A percentile compares a stretch with the other conserved stretches of the same genome.
These are phyloP conservation scores for Xylariaceae sp. DNA, from an alignment of 2,329 filamentous ascomycete species.

Conservation along the genomic window DNA sequence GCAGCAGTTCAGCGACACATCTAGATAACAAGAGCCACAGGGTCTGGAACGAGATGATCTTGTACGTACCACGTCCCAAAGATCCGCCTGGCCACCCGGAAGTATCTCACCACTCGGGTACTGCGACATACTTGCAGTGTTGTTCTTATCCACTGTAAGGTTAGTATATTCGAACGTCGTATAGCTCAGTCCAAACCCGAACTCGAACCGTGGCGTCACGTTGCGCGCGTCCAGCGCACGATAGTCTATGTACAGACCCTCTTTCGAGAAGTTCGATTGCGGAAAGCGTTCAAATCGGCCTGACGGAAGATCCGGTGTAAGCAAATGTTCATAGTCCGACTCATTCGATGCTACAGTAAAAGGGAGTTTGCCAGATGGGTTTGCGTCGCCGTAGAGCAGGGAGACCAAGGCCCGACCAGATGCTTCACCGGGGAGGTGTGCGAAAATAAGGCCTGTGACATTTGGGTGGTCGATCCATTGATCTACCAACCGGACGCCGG, in stretches of 20 bases:
- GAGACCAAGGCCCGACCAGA: constrained; percentile 52
- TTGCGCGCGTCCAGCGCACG: constrained; percentile 46
- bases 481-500: constrained; percentile 57
- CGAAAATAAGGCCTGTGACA: constrained; percentile 60
- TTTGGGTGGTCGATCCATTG: constrained; percentile 59
- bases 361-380: constrained; percentile 54
- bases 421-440: constrained; percentile 62
- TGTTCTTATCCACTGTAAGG: constrained; percentile 28
- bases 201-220: constrained; percentile 50
- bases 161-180: constrained; percentile 47
- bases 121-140: constrained; percentile 20
- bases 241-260: constrained; percentile 52
- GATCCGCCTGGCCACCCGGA: constrained; percentile 40
- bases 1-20: too few species aligned
- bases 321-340: constrained; percentile 48
- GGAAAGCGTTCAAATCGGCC: constrained; percentile 49
- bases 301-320: constrained; percentile 36
- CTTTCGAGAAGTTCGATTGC: constrained; percentile 44
- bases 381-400: constrained; percentile 53
- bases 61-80: constrained; percentile 50
- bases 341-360: constrained; percentile 57
- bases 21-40: too few species aligned
- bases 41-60: too few species aligned
- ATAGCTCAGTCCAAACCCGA: constrained; percentile 53
- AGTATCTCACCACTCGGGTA: constrained; percentile 36